Conservation (phyloP, 768 basidiomycete genomes). For the Rhodosporidiobolus odoratus region DNA sequence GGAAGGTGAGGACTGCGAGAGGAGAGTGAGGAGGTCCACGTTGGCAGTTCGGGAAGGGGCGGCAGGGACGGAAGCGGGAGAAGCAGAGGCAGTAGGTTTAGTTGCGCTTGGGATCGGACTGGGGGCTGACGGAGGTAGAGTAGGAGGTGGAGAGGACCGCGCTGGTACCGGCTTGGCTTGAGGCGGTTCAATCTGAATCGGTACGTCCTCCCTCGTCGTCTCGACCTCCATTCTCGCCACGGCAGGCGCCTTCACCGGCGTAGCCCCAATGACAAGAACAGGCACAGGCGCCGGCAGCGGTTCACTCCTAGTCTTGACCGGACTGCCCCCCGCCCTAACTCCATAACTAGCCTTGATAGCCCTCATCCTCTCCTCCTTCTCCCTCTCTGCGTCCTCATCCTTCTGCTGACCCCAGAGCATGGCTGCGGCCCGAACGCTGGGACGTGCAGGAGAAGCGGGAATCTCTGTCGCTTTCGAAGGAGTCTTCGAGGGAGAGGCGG, state of each 20-base stretch:
- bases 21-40: neutral
- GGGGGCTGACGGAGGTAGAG: too few species aligned
- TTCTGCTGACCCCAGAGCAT: slow-evolving; percentile 15
- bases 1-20: neutral
- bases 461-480: neutral
- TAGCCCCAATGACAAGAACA: neutral
- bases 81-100: neutral
- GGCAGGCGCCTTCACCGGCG: neutral
- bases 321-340: slow-evolving; percentile 1
- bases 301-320: neutral
- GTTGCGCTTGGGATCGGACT: neutral
- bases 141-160: too few species aligned
- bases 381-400: neutral
- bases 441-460: neutral
- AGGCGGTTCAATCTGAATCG: neutral
- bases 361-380: slow-evolving; percentile 17
- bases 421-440: slow-evolving; percentile 13
- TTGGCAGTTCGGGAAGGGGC: neutral
- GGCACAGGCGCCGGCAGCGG: neutral
- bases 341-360: slow-evolving; percentile 32
- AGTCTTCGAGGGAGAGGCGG: neutral
- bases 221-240: neutral
- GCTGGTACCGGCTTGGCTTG: neutral
- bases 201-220: neutral
- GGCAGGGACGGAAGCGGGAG: neutral